Conservation (phyloP, 129 eudicot genomes). For the Saussurea involucrata region DNA sequence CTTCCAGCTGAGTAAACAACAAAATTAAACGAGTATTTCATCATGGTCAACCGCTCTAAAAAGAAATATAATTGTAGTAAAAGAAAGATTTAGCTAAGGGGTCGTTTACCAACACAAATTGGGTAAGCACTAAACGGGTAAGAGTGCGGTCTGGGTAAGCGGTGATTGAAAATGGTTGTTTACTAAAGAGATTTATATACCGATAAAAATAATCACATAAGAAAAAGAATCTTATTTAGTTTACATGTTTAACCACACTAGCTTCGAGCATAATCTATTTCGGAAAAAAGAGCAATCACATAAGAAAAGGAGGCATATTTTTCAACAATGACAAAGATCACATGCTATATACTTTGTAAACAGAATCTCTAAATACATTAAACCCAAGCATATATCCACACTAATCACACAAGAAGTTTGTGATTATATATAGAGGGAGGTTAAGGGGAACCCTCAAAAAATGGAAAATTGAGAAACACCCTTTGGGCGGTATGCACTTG, state of each 20-base stretch:
- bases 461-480: too few species aligned
- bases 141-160: not conserved
- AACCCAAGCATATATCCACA: not conserved
- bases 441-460: too few species aligned
- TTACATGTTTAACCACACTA: too few species aligned
- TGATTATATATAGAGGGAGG: not conserved
- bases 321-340: not conserved
- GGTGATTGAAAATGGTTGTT: not conserved
- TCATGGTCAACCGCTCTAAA: not conserved
- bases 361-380: not conserved
- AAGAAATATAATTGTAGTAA: not conserved
- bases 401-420: not conserved
- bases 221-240: not conserved
- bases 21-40: not conserved
- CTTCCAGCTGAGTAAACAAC: slow-evolving; percentile 36
- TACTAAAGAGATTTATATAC: not conserved
- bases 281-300: not conserved
- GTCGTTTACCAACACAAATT: not conserved
- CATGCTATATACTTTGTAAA: not conserved
- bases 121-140: not conserved
- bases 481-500: too few species aligned
- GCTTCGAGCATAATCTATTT: too few species aligned
- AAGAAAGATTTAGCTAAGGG: not conserved
- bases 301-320: not conserved
- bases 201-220: not conserved